phyloP scores from a whole-genome alignment of 768 basidiomycete genomes.

The Lactarius psammicola region DNA sequence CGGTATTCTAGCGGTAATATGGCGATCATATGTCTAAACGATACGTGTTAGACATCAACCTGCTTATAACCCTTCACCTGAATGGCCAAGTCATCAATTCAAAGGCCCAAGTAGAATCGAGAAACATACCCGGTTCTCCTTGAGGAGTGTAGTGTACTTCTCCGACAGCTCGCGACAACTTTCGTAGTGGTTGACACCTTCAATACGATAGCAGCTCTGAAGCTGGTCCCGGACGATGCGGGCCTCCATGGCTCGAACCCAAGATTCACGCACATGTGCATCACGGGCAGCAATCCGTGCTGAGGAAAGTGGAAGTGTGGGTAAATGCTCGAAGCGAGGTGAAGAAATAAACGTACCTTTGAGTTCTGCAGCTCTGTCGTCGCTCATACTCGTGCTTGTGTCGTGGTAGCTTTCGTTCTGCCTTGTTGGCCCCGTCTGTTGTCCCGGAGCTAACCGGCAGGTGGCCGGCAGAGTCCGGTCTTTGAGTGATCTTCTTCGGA shows the following conservation, averaged over 20 bases:
- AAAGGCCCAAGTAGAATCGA: not conserved
- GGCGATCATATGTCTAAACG: constrained; percentile 1
- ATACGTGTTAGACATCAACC: constrained; percentile 51
- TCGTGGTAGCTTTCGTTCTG: constrained; percentile 38
- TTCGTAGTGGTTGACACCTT: constrained; percentile 91
- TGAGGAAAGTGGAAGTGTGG: constrained; percentile 32
- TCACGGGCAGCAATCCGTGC: constrained; percentile 71
- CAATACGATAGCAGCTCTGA: constrained; percentile 81
- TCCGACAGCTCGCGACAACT: constrained; percentile 85
- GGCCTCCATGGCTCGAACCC: constrained; percentile 93
- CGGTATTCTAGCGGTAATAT: constrained; percentile 5
- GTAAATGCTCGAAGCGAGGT: not conserved
- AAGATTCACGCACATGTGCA: constrained; percentile 79
- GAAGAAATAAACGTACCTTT: constrained; percentile 42
- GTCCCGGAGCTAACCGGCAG: not conserved
- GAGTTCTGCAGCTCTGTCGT: constrained; percentile 44
- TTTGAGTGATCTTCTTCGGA: no score
- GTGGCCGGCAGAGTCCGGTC: not conserved
- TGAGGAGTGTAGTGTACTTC: constrained; percentile 75
- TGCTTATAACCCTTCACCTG: constrained; percentile 86
- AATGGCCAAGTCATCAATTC: constrained; percentile 7
- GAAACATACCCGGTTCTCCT: constrained; percentile 71
- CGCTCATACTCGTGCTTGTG: constrained; percentile 39
- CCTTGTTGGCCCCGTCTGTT: constrained; percentile 15
- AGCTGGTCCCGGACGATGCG: constrained; percentile 87